These are phyloP conservation scores for Neurospora tetraspora DNA, from an alignment of 495 filamentous ascomycete genomes.

Conservation along the genomic window DNA sequence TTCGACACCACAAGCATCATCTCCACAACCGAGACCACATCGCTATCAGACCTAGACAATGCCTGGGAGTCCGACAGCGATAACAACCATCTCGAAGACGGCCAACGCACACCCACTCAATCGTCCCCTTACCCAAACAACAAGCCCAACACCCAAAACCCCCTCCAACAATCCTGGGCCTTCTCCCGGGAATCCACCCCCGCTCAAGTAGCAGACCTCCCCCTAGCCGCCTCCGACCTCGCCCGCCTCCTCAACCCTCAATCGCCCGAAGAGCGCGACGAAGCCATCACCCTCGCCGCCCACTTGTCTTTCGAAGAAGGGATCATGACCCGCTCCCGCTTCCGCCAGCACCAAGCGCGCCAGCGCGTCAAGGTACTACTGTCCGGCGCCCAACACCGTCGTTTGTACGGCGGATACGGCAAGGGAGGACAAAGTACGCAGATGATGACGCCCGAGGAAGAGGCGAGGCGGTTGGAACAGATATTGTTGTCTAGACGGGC, in stretches of 20 bases:
- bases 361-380: conserved; percentile 59
- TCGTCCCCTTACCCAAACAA: conserved; percentile 15
- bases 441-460: conserved; percentile 53
- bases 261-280: conserved; percentile 62
- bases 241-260: conserved; percentile 78
- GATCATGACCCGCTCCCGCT: conserved; percentile 74
- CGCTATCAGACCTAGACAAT: conserved; percentile 3
- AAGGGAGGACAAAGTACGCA: background rate
- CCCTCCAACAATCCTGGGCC: background rate
- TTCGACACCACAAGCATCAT: conserved; percentile 74
- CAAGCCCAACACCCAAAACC: background rate
- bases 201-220: conserved; percentile 38
- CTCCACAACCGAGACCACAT: conserved; percentile 37
- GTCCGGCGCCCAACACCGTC: conserved; percentile 23
- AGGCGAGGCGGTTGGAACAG: conserved; percentile 69
- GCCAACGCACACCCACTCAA: conserved; percentile 70
- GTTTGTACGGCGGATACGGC: conserved; percentile 2
- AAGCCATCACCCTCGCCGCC: conserved; percentile 73
- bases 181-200: conserved; percentile 49
- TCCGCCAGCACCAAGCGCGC: conserved; percentile 51
- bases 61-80: conserved; percentile 47
- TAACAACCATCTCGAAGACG: conserved; percentile 29
- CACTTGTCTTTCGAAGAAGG: conserved; percentile 54
- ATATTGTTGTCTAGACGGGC: conserved; percentile 59
- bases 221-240: conserved; percentile 57